phyloP scores from a whole-genome alignment of 2,329 filamentous ascomycete species.

The Colletotrichum australisinense region DNA sequence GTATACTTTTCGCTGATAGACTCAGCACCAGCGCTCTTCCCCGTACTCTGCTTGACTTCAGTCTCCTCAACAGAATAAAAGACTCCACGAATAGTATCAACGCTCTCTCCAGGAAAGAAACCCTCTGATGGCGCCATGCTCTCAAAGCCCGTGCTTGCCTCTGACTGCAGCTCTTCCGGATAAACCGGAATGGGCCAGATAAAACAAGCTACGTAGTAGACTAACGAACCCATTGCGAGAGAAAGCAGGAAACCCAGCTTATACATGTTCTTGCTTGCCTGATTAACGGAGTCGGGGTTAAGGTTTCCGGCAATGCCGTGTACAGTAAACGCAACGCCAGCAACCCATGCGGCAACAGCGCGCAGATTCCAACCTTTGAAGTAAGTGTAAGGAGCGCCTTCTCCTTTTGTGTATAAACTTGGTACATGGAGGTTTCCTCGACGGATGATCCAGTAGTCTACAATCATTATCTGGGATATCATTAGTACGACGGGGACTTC shows the following conservation, averaged over 20 bases:
- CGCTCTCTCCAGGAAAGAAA: constrained; percentile 38
- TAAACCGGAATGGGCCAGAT: constrained; percentile 39
- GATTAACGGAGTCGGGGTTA: constrained; percentile 37
- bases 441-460: constrained; percentile 47
- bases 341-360: constrained; percentile 38
- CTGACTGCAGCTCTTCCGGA: constrained; percentile 33
- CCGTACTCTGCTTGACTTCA: not conserved
- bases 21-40: not conserved
- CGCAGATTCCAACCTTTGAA: constrained; percentile 43
- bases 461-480: constrained; percentile 44
- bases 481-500: not conserved
- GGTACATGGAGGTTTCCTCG: constrained; percentile 47
- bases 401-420: constrained; percentile 41
- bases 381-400: constrained; percentile 44
- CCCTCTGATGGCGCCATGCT: constrained; percentile 38
- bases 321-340: constrained; percentile 38
- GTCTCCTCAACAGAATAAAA: not conserved
- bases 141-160: constrained; percentile 31
- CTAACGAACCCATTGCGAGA: constrained; percentile 38
- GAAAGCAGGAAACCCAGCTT: constrained; percentile 43
- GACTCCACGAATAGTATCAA: constrained; percentile 24
- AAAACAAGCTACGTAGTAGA: constrained; percentile 39
- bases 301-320: constrained; percentile 41
- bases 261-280: constrained; percentile 41
- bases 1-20: not conserved